These are phyloP conservation scores for Alternaria incomplexa DNA, from an alignment of 2,329 filamentous ascomycete species.

Conservation along the genomic window DNA sequence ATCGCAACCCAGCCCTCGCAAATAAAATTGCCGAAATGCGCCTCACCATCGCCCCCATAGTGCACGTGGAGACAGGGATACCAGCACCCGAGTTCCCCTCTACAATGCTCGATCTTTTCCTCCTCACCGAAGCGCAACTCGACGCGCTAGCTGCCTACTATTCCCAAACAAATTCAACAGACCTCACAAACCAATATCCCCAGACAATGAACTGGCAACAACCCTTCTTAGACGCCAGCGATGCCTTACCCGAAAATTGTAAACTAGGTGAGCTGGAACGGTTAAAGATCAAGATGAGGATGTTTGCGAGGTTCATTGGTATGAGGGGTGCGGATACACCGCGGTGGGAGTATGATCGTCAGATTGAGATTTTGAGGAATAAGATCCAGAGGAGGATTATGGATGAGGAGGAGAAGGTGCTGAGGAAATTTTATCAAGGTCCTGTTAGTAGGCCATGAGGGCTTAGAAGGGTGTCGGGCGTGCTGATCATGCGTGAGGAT, in stretches of 20 bases:
- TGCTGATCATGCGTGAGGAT: not conserved
- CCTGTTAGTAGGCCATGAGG: not conserved
- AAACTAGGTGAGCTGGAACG: constrained; percentile 47
- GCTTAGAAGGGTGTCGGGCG: not conserved
- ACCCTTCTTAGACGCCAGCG: constrained; percentile 44
- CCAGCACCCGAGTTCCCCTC: constrained; percentile 69
- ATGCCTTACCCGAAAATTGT: constrained; percentile 22
- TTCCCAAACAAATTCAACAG: constrained; percentile 70
- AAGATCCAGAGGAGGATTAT: constrained; percentile 33
- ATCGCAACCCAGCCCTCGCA: constrained; percentile 57
- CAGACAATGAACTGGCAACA: constrained; percentile 69
- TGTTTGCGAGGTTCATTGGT: constrained; percentile 77
- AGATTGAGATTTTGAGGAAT: constrained; percentile 42
- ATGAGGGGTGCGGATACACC: constrained; percentile 67
- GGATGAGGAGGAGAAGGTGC: constrained; percentile 17
- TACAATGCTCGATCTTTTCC: constrained; percentile 74
- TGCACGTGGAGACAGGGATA: constrained; percentile 65
- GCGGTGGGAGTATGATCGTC: constrained; percentile 52
- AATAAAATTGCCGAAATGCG: constrained; percentile 70
- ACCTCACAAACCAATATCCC: constrained; percentile 62
- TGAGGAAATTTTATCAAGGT: constrained; percentile 18
- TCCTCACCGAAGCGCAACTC: constrained; percentile 73
- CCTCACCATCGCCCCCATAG: constrained; percentile 68
- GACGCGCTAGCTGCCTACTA: constrained; percentile 75
- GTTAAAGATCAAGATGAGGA: constrained; percentile 66